Evolutionary conservation across 1,139 yeast species (phyloP), one percentile per base, ranked within the genome.

Genomic region (Sugiyamaella novakii): DNA sequence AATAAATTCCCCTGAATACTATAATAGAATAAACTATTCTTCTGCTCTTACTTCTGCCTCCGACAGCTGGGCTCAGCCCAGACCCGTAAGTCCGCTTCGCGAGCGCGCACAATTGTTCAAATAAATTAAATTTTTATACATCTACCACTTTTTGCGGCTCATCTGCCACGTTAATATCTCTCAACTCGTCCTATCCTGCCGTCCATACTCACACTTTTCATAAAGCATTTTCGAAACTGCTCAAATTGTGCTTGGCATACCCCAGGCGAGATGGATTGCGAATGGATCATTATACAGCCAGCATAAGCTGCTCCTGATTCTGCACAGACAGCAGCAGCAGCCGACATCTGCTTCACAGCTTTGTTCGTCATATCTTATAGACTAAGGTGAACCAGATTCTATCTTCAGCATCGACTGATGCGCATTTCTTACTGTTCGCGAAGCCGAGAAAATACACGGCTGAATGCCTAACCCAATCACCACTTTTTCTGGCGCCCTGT

Each of bases 151-250:
- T 14, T 42, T 43, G 28, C 47, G 47, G 22, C 47, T 41, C 47
- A 43, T 43, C 47, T 43, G 28, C n/a, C 5, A 3, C 2, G 44
- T 40, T 40, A 40, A 36, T 27, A n/a, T n/a, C n/a, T n/a, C n/a
- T n/a, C n/a, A n/a, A n/a, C n/a, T n/a, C n/a, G n/a, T n/a, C n/a
- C n/a, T 17, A 24, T 28, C 7, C 4, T 28, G 5, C 12, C 12
- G 5, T 5, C 30, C 12, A 4, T 38, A 56, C 64, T 46, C 54
- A 75, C 58, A 45, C 69, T 62, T 46, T 70, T 65, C 50, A 70
- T 70, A 2, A 82, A 83, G 65, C 94, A 84, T 33, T 67, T 61
- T 59, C 78, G 81, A 66, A 83, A 83, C 43, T 60, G 64, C 35
- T 66, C 59, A 57, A 84, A 84, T 65, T 85, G 87, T 37, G 70